Base-by-base conservation (phyloP, 2,329 filamentous ascomycete genomes). In the Cladobotryum protrusum region DNA sequence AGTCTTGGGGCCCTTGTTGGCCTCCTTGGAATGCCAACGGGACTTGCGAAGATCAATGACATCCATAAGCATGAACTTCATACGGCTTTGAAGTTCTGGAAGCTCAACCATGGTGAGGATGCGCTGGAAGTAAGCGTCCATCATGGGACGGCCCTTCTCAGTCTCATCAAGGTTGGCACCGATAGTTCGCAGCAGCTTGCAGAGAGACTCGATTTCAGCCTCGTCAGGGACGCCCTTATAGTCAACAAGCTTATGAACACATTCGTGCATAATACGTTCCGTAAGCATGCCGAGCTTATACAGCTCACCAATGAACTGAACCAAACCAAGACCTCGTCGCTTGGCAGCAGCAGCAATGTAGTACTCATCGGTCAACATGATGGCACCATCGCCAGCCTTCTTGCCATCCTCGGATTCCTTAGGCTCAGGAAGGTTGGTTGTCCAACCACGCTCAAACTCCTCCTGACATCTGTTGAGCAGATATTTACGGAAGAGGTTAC, bases 261-360 rank as follows among this genome's bases (percentile, higher is more conserved):
- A 99, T 72, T 96, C 89, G 75, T 99, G 92, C 93, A 99, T 99
- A 72, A 99, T 99, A 68, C 92, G 88, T 70, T 96, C 89, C 54
- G 93, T 99, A 69, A 99, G 81, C 93, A 99, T 99, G 67, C 87
- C 85, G 54, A 99, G 83, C 78, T 97, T 99, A 82, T 95, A 99
- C 42, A 99, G 82, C 73, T 99, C 93, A 75, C 93, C 93, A 65
- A 99, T 99, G 74, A 99, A 99, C 72, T 96, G 92, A 56, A 99
- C 92, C 18, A 99, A 82, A 85, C 93, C 93, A 57, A 99, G 87
- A 73, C 93, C 93, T 70, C 90, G 87, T 72, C 93, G 86, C 78
- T 99, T 99, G 63, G 91, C 91, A 51, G 92, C 91, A 45, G 91
- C 92, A 37, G 89, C 92, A 57, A 83, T 73, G 69, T 99, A 99